phyloP scores from a whole-genome alignment of 2,329 filamentous ascomycete species.

The Sphaerostilbella broomeana region DNA sequence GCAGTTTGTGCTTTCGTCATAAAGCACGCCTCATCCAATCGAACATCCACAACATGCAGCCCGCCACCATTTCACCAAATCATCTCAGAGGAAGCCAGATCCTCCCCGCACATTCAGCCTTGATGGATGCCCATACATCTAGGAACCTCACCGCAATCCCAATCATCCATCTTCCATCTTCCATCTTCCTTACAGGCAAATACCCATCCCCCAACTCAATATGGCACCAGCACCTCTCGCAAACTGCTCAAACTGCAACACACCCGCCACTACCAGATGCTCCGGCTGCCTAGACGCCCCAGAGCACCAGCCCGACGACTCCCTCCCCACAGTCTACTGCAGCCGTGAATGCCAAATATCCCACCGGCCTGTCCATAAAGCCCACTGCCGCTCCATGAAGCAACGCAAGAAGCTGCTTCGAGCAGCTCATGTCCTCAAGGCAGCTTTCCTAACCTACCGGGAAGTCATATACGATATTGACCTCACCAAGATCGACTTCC shows the following conservation, averaged over 20 bases:
- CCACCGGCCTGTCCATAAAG: constrained; percentile 11
- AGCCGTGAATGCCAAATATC: constrained; percentile 10
- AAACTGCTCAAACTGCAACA: neutral
- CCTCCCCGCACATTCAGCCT: too few species aligned
- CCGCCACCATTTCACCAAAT: too few species aligned
- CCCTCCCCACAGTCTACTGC: constrained; percentile 11
- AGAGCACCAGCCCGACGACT: constrained; percentile 14
- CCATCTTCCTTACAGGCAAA: too few species aligned
- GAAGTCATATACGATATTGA: constrained; percentile 1
- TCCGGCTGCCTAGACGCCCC: neutral
- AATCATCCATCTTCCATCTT: too few species aligned
- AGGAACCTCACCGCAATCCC: too few species aligned
- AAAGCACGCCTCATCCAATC: too few species aligned
- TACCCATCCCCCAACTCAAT: too few species aligned
- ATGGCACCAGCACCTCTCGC: neutral
- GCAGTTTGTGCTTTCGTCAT: too few species aligned
- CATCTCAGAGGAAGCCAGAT: too few species aligned
- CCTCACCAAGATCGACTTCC: constrained; percentile 1
- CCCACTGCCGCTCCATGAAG: constrained; percentile 4
- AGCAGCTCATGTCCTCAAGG: neutral
- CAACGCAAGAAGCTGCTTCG: constrained; percentile 2
- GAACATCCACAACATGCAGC: too few species aligned
- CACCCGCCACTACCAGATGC: neutral
- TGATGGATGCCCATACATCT: too few species aligned
- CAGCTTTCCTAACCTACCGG: neutral